These are phyloP conservation scores for Neurospora hispaniola DNA, from an alignment of 495 filamentous ascomycete genomes.

Conservation along the genomic window DNA sequence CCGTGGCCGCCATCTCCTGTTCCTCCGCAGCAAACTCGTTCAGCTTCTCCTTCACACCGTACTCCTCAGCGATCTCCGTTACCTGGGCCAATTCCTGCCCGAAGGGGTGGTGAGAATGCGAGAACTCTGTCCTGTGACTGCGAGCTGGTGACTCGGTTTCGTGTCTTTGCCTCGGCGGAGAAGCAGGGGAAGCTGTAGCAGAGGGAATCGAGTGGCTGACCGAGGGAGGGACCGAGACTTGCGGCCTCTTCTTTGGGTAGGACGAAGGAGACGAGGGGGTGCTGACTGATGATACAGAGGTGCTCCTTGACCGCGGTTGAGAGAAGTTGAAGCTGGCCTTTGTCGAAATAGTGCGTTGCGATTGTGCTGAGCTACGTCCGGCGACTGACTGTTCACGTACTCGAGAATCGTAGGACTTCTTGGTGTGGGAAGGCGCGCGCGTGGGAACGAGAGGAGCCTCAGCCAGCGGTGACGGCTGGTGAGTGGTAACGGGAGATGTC, in stretches of 20 bases:
- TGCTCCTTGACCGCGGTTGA: constrained; percentile 38
- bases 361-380: constrained; percentile 37
- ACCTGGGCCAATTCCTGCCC: constrained; percentile 66
- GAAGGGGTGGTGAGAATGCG: constrained; percentile 43
- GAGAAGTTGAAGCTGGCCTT: constrained; percentile 38
- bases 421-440: constrained; percentile 74
- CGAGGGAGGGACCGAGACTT: constrained; percentile 4
- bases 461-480: constrained; percentile 2
- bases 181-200: constrained; percentile 1
- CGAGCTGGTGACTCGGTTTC: constrained; percentile 6
- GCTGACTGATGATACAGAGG: constrained; percentile 14
- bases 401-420: constrained; percentile 47
- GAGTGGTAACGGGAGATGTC: constrained; percentile 18
- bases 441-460: constrained; percentile 58
- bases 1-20: constrained; percentile 49
- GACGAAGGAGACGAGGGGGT: constrained; percentile 23
- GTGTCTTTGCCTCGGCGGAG: constrained; percentile 4
- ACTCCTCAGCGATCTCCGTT: constrained; percentile 79
- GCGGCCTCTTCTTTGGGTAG: constrained; percentile 29
- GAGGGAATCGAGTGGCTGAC: constrained; percentile 17
- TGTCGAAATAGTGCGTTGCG: constrained; percentile 28
- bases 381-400: constrained; percentile 54
- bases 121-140: constrained; percentile 18
- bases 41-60: constrained; percentile 50
- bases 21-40: constrained; percentile 65